phyloP scores from a whole-genome alignment of 2,329 filamentous ascomycete species.

The Massarina eburnea region DNA sequence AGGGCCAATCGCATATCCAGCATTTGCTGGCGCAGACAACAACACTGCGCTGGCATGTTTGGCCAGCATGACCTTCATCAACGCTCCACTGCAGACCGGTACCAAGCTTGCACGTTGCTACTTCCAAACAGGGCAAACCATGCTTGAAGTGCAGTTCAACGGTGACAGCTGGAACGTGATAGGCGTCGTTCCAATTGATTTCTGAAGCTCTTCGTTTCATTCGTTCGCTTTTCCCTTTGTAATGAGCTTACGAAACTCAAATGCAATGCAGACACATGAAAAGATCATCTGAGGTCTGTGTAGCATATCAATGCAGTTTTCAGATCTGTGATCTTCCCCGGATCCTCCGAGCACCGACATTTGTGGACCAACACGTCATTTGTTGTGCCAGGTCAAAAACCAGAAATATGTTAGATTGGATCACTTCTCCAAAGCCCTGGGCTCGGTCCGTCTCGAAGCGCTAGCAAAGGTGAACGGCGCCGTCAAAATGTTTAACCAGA shows the following conservation, averaged over 20 bases:
- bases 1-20: slow-evolving; percentile 14
- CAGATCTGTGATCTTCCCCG: neutral
- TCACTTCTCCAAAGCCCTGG: slow-evolving; percentile 2
- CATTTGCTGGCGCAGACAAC: slow-evolving; percentile 17
- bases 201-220: slow-evolving; percentile 1
- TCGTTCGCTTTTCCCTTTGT: no score
- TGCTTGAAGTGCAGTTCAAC: slow-evolving; percentile 20
- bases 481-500: slow-evolving; percentile 8
- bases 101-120: slow-evolving; percentile 20
- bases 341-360: neutral
- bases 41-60: slow-evolving; percentile 18
- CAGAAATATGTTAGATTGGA: neutral
- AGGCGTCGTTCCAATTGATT: slow-evolving; percentile 16
- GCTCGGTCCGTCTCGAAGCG: slow-evolving; percentile 1
- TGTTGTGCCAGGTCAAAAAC: neutral
- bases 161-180: slow-evolving; percentile 17
- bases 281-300: no score
- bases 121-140: slow-evolving; percentile 17
- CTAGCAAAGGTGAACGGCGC: neutral
- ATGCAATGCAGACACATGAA: no score
- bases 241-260: neutral
- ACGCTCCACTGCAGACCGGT: slow-evolving; percentile 8
- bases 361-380: neutral
- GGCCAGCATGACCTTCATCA: slow-evolving; percentile 15
- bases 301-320: no score